Evolutionary conservation across 2,329 filamentous ascomycete species (phyloP).

Genomic region (Rhexocercosporidium sp.): DNA sequence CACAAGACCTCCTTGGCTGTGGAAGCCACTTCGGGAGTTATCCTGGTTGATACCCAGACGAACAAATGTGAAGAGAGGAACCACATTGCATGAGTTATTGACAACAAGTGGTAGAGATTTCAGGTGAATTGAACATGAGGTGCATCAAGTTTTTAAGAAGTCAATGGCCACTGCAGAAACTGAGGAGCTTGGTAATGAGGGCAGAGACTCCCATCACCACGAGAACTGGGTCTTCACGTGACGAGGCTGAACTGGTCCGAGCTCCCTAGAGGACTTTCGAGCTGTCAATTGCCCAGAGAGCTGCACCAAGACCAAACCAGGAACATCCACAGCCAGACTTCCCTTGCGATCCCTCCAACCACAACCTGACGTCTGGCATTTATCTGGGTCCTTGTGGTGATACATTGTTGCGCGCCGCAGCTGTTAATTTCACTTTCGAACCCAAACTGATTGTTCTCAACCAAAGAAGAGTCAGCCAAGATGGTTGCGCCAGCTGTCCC

Average conservation of each 20-base stretch:
- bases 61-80: too few species aligned
- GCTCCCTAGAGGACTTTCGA: background rate
- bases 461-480: constrained; percentile 16
- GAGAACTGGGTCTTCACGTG: too few species aligned
- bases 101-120: too few species aligned
- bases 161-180: too few species aligned
- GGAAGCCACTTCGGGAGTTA: too few species aligned
- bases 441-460: background rate
- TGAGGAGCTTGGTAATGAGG: too few species aligned
- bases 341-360: background rate
- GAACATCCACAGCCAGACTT: background rate
- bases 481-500: constrained; percentile 69
- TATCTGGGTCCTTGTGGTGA: background rate
- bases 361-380: background rate
- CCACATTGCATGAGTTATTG: too few species aligned
- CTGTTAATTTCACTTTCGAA: background rate
- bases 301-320: background rate
- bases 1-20: too few species aligned
- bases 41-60: too few species aligned
- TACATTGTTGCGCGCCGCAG: background rate
- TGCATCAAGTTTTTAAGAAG: too few species aligned
- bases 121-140: too few species aligned
- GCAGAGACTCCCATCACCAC: too few species aligned
- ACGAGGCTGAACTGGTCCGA: constrained; percentile 12
- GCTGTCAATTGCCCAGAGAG: background rate